These are phyloP conservation scores for Vigna mungo DNA, from an alignment of 306 rosid genomes.

Conservation along the genomic window DNA sequence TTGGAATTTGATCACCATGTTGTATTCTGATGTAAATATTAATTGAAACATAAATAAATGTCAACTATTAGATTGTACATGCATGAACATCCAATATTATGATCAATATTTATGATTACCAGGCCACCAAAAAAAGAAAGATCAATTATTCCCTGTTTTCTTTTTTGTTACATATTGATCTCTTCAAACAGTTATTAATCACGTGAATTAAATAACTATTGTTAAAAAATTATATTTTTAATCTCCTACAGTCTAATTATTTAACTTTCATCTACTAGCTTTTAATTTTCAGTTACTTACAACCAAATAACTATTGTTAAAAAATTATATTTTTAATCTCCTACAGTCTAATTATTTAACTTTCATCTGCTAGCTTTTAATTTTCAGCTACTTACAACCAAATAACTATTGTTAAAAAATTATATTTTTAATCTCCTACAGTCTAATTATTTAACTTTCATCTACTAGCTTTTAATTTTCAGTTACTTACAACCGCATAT, in stretches of 20 bases:
- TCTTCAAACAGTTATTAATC: neutral
- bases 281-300: neutral
- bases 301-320: neutral
- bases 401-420: neutral
- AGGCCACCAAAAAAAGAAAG: neutral
- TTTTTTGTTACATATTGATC: neutral
- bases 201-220: neutral
- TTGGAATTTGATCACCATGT: neutral
- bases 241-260: neutral
- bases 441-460: neutral
- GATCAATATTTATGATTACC: neutral
- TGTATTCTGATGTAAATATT: neutral
- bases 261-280: neutral
- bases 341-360: neutral
- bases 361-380: neutral
- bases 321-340: conserved; percentile 1
- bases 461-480: neutral
- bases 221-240: neutral
- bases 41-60: neutral
- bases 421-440: neutral
- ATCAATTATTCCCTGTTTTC: neutral
- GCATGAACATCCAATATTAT: neutral
- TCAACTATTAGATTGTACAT: neutral
- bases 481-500: neutral
- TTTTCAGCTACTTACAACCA: too few relatives aligned